These are phyloP conservation scores for Aspergillus intermedius DNA, from an alignment of 2,329 filamentous ascomycete species.

Conservation along the genomic window DNA sequence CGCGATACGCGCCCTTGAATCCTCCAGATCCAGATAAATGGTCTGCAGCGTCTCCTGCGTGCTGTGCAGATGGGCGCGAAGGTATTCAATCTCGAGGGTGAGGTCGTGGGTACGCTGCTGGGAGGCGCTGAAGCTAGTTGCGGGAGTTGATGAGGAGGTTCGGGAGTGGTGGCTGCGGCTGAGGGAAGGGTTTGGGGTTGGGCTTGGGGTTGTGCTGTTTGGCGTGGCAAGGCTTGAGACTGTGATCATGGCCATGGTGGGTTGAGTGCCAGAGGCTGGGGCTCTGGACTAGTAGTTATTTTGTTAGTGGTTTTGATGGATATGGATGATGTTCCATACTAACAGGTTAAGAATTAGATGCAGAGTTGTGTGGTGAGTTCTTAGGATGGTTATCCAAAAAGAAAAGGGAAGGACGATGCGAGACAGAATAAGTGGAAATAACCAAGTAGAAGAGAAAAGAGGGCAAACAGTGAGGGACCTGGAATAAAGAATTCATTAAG, in stretches of 20 bases:
- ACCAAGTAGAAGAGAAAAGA: not conserved
- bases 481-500: not conserved
- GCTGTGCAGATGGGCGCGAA: not conserved
- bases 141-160: not conserved
- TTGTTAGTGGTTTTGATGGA: too few species aligned
- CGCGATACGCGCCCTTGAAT: conserved; percentile 2
- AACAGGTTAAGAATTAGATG: too few species aligned
- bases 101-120: not conserved
- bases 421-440: not conserved
- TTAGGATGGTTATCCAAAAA: not conserved
- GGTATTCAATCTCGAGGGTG: not conserved
- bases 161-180: not conserved
- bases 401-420: not conserved
- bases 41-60: conserved; percentile 3
- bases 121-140: not conserved
- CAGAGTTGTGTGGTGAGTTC: too few species aligned
- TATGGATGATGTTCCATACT: too few species aligned
- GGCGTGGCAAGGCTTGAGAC: not conserved
- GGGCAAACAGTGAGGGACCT: too few species aligned
- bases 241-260: too few species aligned
- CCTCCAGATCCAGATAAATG: conserved; percentile 8
- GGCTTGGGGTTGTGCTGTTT: not conserved
- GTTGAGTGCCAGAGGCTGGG: too few species aligned
- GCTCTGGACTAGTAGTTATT: too few species aligned
- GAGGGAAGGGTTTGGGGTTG: not conserved